A percentile compares a stretch with the other conserved stretches of the same genome.
Conservation (phyloP, 805 yeast species). For the Lipomyces anomalus region DNA sequence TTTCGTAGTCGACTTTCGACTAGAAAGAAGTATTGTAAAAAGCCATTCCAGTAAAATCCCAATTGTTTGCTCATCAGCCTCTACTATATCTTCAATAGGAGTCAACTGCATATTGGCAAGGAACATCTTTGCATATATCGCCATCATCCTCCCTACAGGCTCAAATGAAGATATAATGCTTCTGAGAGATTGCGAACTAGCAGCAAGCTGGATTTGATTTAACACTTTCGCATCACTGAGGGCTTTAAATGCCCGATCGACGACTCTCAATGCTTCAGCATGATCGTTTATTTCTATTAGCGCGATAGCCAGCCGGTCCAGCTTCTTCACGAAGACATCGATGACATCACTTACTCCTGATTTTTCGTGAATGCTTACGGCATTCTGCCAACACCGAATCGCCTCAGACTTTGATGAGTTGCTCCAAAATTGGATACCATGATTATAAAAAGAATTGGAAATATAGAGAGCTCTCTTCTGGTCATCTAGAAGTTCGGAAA, state of each 20-base stretch:
- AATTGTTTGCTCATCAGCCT: too few species aligned
- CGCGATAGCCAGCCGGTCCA: constrained; percentile 16
- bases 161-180: too few species aligned
- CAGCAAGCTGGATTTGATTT: too few species aligned
- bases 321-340: constrained; percentile 13
- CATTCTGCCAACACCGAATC: constrained; percentile 8
- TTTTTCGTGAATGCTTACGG: constrained; percentile 8
- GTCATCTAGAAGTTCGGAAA: constrained; percentile 7
- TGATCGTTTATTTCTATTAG: constrained; percentile 4
- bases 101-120: too few species aligned
- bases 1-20: not conserved
- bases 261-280: constrained; percentile 2
- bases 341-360: not conserved
- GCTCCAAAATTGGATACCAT: constrained; percentile 13
- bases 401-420: constrained; percentile 8
- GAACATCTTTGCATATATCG: too few species aligned
- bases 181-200: too few species aligned
- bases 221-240: too few species aligned
- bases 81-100: too few species aligned
- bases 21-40: constrained; percentile 1
- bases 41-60: constrained; percentile 15
- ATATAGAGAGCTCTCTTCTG: constrained; percentile 3
- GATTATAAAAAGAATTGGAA: constrained; percentile 13
- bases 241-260: constrained; percentile 5
- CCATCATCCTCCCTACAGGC: too few species aligned